Conservation (phyloP, 2,329 filamentous ascomycete genomes). For the Penicillium sumatraense region DNA sequence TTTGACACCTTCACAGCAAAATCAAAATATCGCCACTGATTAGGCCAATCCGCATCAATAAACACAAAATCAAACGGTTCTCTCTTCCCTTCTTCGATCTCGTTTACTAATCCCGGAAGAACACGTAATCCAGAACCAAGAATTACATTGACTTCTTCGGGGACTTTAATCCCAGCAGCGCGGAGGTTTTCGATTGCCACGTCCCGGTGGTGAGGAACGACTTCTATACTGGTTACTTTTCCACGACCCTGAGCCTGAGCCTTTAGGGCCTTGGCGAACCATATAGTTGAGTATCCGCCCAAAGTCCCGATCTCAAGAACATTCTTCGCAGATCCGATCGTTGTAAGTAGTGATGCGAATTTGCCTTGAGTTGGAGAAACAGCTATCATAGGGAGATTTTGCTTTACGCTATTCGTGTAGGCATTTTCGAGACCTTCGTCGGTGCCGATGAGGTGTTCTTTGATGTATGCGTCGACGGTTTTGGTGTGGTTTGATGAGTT, state of each 20-base stretch:
- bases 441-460: slow-evolving; percentile 1
- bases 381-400: slow-evolving; percentile 6
- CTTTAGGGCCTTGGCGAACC: slow-evolving; percentile 46
- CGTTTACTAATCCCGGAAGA: slow-evolving; percentile 44
- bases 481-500: background rate
- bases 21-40: slow-evolving; percentile 57
- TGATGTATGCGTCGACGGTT: slow-evolving; percentile 4
- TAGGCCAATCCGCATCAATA: slow-evolving; percentile 58
- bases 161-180: slow-evolving; percentile 41
- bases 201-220: slow-evolving; percentile 50
- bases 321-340: slow-evolving; percentile 5
- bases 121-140: slow-evolving; percentile 52
- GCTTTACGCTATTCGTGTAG: slow-evolving; percentile 6
- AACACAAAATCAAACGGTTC: slow-evolving; percentile 57
- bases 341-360: slow-evolving; percentile 4
- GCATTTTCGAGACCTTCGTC: slow-evolving; percentile 4
- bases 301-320: slow-evolving; percentile 62
- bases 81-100: slow-evolving; percentile 45
- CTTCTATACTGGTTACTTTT: slow-evolving; percentile 58
- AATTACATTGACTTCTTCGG: slow-evolving; percentile 49
- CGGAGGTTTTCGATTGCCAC: slow-evolving; percentile 54
- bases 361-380: slow-evolving; percentile 10
- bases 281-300: slow-evolving; percentile 60
- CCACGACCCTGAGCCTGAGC: too few species aligned
- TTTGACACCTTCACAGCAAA: slow-evolving; percentile 34